Conservation (phyloP, 176 grass and related monocot species). For the Oryza punctata region DNA sequence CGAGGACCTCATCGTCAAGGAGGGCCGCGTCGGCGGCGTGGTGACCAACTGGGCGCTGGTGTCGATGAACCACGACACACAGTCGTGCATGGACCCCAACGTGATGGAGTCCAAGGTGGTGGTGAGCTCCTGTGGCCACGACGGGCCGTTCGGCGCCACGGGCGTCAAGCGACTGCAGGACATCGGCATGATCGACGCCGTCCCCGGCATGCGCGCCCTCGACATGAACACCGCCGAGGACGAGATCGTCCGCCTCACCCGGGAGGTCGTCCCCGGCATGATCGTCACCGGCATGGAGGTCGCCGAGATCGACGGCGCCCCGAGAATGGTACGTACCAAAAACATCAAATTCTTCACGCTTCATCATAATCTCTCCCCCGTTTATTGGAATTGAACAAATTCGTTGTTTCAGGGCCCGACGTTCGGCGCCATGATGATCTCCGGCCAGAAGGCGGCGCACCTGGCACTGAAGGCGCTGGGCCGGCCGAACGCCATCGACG, state of each 20-base stretch:
- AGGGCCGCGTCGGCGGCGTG: constrained; percentile 67
- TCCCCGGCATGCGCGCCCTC: constrained; percentile 84
- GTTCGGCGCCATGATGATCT: constrained; percentile 99
- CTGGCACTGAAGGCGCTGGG: constrained; percentile 86
- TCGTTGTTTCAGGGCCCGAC: constrained; percentile 73
- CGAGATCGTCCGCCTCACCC: constrained; percentile 82
- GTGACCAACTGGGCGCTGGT: constrained; percentile 98
- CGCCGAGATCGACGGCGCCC: constrained; percentile 93
- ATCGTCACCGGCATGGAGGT: constrained; percentile 99
- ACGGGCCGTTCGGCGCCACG: constrained; percentile 88
- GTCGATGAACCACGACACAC: constrained; percentile 95
- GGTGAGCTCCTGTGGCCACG: constrained; percentile 95
- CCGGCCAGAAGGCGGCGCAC: constrained; percentile 98
- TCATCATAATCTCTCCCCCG: not conserved
- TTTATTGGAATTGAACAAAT: not conserved
- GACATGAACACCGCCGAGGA: constrained; percentile 97
- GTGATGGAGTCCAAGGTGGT: constrained; percentile 94
- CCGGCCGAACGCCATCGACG: constrained; percentile 86
- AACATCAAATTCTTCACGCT: not conserved
- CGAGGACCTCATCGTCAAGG: constrained; percentile 93
- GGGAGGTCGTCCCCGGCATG: constrained; percentile 90
- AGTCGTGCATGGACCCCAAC: constrained; percentile 99
- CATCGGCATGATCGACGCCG: constrained; percentile 88
- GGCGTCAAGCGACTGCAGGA: constrained; percentile 90
- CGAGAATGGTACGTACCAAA: constrained; percentile 73